Conservation (phyloP, 345 rosid genomes). For the Cardiospermum halicacabum region DNA sequence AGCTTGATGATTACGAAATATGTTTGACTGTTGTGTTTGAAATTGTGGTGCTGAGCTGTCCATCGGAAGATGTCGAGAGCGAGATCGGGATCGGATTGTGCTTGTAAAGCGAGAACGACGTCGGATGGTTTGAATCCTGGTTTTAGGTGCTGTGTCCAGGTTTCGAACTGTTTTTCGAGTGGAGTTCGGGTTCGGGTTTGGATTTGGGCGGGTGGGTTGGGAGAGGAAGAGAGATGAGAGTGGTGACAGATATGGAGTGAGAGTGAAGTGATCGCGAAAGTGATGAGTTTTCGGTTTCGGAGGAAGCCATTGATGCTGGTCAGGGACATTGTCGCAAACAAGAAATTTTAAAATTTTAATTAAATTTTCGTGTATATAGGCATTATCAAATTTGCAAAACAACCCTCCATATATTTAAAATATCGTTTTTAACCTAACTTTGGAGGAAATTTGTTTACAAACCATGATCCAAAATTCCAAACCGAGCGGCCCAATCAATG, state of each 20-base stretch:
- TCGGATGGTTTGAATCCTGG: conserved; percentile 74
- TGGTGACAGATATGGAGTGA: conserved; percentile 14
- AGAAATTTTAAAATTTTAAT: no score
- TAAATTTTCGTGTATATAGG: no score
- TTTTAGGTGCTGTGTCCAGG: conserved; percentile 73
- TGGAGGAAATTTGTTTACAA: no score
- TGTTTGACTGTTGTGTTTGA: conserved; percentile 59
- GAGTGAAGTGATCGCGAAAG: conserved; percentile 4
- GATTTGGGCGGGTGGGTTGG: conserved; percentile 16
- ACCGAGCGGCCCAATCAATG: no score
- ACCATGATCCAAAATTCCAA: no score
- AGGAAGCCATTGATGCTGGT: conserved; percentile 30
- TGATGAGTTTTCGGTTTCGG: not conserved
- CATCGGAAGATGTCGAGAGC: conserved; percentile 91
- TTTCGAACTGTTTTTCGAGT: conserved; percentile 69
- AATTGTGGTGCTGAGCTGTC: conserved; percentile 69
- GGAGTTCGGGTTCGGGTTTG: conserved; percentile 58
- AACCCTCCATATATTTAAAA: no score
- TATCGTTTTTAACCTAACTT: no score
- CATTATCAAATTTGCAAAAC: no score
- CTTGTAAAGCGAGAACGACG: conserved; percentile 59
- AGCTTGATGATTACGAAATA: conserved; percentile 61
- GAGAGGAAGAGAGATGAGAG: conserved; percentile 29
- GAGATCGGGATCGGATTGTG: conserved; percentile 83
- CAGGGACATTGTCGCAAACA: conserved; percentile 34